Conservation (phyloP, 352 stramenopile species). For the Globisporangium echinulatum region DNA sequence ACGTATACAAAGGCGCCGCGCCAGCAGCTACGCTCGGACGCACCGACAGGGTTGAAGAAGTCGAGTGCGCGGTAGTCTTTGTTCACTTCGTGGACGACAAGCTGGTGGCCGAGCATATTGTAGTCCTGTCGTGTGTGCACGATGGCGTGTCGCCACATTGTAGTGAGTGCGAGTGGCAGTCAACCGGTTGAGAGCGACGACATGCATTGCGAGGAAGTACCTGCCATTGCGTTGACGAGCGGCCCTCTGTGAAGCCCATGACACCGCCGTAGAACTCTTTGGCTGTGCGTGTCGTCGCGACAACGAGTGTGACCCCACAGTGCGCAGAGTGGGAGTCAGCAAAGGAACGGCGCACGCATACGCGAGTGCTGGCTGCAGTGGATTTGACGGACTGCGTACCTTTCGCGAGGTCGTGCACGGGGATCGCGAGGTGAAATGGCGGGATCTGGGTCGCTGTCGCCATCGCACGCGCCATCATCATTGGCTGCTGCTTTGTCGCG, state of each 20-base stretch:
- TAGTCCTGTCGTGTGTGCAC: conserved; percentile 55
- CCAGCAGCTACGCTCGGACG: conserved; percentile 4
- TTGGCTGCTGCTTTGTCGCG: too few species aligned
- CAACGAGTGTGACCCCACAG: neutral
- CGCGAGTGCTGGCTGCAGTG: too few species aligned
- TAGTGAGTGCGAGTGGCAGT: too few species aligned
- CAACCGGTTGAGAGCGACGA: neutral
- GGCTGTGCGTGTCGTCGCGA: conserved; percentile 25
- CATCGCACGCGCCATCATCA: neutral
- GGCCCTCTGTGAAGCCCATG: conserved; percentile 89
- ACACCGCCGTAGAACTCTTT: conserved; percentile 92
- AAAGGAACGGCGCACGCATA: neutral
- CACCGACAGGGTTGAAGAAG: conserved; percentile 94
- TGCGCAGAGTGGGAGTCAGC: neutral
- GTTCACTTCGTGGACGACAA: conserved; percentile 88
- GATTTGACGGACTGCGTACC: conserved; percentile 18
- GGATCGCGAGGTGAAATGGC: conserved; percentile 91
- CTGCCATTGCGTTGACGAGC: conserved; percentile 92
- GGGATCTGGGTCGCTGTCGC: conserved; percentile 22
- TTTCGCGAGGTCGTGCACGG: conserved; percentile 90
- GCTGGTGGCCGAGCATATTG: conserved; percentile 85
- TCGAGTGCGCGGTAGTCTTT: conserved; percentile 91
- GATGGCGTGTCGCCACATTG: neutral
- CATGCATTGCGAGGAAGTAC: conserved; percentile 13
- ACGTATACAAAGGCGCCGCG: too few species aligned